These are phyloP conservation scores for Lyophyllum semitale DNA, from an alignment of 768 basidiomycete genomes.

Conservation along the genomic window DNA sequence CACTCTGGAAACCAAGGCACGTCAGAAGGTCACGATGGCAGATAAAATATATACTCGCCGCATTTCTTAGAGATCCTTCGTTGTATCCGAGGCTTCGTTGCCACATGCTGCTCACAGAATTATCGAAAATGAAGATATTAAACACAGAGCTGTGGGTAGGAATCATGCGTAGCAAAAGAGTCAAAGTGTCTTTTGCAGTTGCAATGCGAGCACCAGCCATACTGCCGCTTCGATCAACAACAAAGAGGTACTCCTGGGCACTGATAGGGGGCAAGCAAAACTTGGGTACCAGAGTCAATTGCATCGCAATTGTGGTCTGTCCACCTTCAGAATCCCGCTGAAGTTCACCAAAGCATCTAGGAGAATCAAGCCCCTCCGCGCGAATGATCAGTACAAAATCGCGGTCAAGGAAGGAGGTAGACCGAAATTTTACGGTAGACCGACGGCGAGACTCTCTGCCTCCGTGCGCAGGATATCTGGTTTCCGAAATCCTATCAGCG, in stretches of 20 bases:
- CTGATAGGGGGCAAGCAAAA: slow-evolving; percentile 42
- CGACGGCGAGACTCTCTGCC: slow-evolving; percentile 40
- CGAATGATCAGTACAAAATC: slow-evolving; percentile 56
- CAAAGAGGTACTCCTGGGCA: slow-evolving; percentile 59
- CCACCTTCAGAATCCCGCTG: slow-evolving; percentile 22
- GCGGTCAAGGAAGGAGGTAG: slow-evolving; percentile 40
- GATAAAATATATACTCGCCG: slow-evolving; percentile 32
- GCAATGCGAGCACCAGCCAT: slow-evolving; percentile 46
- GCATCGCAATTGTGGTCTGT: slow-evolving; percentile 45
- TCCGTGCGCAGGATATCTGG: slow-evolving; percentile 33
- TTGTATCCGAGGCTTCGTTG: slow-evolving; percentile 30
- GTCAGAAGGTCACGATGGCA: not conserved
- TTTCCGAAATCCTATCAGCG: slow-evolving; percentile 27
- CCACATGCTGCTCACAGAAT: slow-evolving; percentile 33
- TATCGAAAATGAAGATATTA: slow-evolving; percentile 63
- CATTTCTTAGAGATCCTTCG: slow-evolving; percentile 30
- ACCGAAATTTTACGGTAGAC: slow-evolving; percentile 39
- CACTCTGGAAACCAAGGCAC: slow-evolving; percentile 28
- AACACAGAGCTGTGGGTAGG: slow-evolving; percentile 44
- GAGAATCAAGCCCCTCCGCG: slow-evolving; percentile 50
- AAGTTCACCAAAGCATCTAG: slow-evolving; percentile 58
- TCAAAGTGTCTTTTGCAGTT: slow-evolving; percentile 48
- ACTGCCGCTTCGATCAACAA: slow-evolving; percentile 60
- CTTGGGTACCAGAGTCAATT: slow-evolving; percentile 56
- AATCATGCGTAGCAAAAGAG: slow-evolving; percentile 49